Evolutionary conservation across 108 stramenopile genomes (phyloP).

Genomic region (Chaetoceros tenuissimus): DNA sequence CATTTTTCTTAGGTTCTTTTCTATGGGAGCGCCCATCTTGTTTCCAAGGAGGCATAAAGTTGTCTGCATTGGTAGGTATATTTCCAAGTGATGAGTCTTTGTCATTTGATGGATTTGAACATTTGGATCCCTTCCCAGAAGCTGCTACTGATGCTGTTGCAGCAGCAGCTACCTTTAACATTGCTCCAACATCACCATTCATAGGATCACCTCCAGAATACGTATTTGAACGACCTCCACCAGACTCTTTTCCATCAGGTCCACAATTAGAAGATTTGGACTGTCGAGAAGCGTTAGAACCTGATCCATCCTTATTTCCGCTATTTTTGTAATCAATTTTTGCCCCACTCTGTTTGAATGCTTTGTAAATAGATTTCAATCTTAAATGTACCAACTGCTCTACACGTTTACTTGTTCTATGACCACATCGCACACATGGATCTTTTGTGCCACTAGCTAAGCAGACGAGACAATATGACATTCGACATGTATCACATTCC

Average conservation of each 20-base stretch:
- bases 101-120: background rate
- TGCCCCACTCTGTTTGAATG: constrained; percentile 73
- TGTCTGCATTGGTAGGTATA: background rate
- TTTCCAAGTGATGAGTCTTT: background rate
- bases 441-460: constrained; percentile 83
- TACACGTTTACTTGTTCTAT: constrained; percentile 81
- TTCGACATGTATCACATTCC: constrained; percentile 87
- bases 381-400: constrained; percentile 87
- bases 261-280: background rate
- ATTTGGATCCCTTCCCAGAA: constrained; percentile 1
- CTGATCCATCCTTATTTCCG: background rate
- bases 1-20: constrained; percentile 6
- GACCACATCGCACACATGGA: constrained; percentile 83
- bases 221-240: background rate
- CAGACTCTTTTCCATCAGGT: background rate
- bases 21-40: constrained; percentile 7
- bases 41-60: background rate
- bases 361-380: constrained; percentile 88
- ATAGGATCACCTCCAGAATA: constrained; percentile 12
- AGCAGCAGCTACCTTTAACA: constrained; percentile 47
- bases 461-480: constrained; percentile 87
- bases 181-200: constrained; percentile 47
- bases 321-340: constrained; percentile 10
- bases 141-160: constrained; percentile 16
- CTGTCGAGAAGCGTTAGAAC: constrained; percentile 3